phyloP scores from a whole-genome alignment of 148 eudicot genomes.

The Rhododendron mucronatum region DNA sequence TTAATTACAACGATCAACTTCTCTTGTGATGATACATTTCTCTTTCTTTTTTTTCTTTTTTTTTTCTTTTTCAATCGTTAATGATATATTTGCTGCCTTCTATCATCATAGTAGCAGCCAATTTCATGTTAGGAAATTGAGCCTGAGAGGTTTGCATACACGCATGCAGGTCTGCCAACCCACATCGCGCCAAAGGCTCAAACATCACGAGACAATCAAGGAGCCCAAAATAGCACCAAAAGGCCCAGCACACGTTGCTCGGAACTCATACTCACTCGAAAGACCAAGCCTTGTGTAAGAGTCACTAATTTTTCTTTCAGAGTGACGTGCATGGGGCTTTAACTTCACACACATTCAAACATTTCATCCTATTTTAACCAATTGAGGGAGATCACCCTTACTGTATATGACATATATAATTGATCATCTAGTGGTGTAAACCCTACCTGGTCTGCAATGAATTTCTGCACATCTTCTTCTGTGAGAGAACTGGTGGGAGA shows the following conservation, averaged over 20 bases:
- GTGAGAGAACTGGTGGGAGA: conserved; percentile 53
- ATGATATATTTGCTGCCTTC: too few relatives aligned
- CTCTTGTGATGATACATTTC: too few relatives aligned
- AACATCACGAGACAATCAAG: conserved; percentile 24
- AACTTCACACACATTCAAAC: not conserved
- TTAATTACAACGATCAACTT: too few relatives aligned
- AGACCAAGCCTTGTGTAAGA: not conserved
- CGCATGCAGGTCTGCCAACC: not conserved
- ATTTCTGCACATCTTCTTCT: conserved; percentile 49
- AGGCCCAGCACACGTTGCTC: not conserved
- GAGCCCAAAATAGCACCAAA: not conserved
- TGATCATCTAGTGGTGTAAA: not conserved
- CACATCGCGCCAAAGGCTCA: too few relatives aligned
- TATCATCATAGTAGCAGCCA: too few relatives aligned
- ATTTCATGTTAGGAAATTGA: too few relatives aligned
- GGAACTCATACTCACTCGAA: not conserved
- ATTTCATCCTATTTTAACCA: too few relatives aligned
- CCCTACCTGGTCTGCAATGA: conserved; percentile 76
- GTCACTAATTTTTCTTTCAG: too few relatives aligned
- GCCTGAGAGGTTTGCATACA: not conserved
- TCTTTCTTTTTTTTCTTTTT: too few relatives aligned
- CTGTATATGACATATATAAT: too few relatives aligned
- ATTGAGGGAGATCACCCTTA: not conserved
- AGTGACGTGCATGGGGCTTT: too few relatives aligned
- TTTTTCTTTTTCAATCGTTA: rapidly evolving